Evolutionary conservation across 805 yeast genomes (phyloP).

Genomic region (Zygotorulaspora chibaensis): DNA sequence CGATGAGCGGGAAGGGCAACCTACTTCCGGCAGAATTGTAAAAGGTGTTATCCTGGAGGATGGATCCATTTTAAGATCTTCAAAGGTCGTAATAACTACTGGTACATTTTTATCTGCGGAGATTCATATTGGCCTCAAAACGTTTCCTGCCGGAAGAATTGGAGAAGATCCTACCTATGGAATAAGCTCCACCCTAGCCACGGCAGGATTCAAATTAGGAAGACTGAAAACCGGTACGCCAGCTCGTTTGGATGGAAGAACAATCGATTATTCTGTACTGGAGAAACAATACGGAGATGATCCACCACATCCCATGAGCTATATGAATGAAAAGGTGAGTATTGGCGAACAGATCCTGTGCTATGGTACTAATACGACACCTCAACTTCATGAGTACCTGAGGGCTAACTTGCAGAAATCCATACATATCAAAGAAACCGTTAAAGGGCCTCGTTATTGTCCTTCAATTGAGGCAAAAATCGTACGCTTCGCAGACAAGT

Average conservation of each 20-base stretch:
- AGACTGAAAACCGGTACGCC: constrained; percentile 97
- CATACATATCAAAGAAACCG: constrained; percentile 88
- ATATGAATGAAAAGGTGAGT: constrained; percentile 62
- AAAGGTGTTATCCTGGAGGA: constrained; percentile 70
- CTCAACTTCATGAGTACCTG: constrained; percentile 65
- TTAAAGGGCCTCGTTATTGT: constrained; percentile 95
- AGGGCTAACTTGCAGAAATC: constrained; percentile 70
- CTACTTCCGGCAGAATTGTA: constrained; percentile 40
- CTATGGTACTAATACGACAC: constrained; percentile 74
- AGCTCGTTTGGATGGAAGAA: constrained; percentile 69
- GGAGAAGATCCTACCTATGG: constrained; percentile 93
- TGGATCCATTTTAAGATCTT: constrained; percentile 56
- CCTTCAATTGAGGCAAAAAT: constrained; percentile 94
- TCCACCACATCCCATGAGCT: constrained; percentile 90
- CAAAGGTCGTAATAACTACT: constrained; percentile 81
- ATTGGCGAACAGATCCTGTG: constrained; percentile 63
- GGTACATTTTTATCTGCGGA: constrained; percentile 96
- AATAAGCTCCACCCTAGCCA: constrained; percentile 67
- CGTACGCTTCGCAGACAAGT: constrained; percentile 70
- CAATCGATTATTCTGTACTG: constrained; percentile 65
- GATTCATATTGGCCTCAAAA: constrained; percentile 80
- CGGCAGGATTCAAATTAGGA: constrained; percentile 79
- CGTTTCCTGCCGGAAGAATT: constrained; percentile 86
- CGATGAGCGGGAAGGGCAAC: constrained; percentile 31
- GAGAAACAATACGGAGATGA: constrained; percentile 72